These are phyloP conservation scores for Lyophyllum shimeji DNA, from an alignment of 768 basidiomycete species.

Conservation along the genomic window DNA sequence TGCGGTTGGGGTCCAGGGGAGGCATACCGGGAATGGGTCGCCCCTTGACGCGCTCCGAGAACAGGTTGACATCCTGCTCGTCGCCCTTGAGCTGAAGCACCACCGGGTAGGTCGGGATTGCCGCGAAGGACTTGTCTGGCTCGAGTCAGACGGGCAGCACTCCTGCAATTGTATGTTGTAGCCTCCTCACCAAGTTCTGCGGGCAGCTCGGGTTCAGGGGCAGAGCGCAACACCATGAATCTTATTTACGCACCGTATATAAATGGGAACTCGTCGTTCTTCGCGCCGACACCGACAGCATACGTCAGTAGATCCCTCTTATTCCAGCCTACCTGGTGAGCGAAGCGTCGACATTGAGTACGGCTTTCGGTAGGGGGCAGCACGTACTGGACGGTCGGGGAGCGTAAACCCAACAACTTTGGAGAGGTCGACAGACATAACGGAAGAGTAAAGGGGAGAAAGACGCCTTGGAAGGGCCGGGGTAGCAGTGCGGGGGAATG, in stretches of 20 bases:
- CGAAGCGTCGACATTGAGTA: background rate
- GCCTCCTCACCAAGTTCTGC: conserved; percentile 59
- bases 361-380: background rate
- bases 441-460: background rate
- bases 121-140: conserved; percentile 65
- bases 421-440: conserved; percentile 59
- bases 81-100: conserved; percentile 73
- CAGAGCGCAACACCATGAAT: background rate
- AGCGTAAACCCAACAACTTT: conserved; percentile 62
- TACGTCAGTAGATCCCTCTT: conserved; percentile 81
- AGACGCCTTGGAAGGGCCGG: too few relatives aligned
- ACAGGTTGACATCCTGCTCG: conserved; percentile 67
- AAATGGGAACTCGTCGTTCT: conserved; percentile 65
- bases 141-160: background rate
- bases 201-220: background rate
- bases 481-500: background rate
- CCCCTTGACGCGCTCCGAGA: conserved; percentile 50
- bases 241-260: conserved; percentile 58
- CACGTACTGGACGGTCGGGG: conserved; percentile 30
- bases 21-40: conserved; percentile 65
- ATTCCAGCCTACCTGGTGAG: conserved; percentile 74
- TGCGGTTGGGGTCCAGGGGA: conserved; percentile 63
- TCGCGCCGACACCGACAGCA: conserved; percentile 80
- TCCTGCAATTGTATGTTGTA: background rate
- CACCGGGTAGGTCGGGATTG: conserved; percentile 86